Evolutionary conservation across 768 basidiomycete species (phyloP), one percentile per base, ranked within the genome.

Genomic region (Termitomyces titanicus): DNA sequence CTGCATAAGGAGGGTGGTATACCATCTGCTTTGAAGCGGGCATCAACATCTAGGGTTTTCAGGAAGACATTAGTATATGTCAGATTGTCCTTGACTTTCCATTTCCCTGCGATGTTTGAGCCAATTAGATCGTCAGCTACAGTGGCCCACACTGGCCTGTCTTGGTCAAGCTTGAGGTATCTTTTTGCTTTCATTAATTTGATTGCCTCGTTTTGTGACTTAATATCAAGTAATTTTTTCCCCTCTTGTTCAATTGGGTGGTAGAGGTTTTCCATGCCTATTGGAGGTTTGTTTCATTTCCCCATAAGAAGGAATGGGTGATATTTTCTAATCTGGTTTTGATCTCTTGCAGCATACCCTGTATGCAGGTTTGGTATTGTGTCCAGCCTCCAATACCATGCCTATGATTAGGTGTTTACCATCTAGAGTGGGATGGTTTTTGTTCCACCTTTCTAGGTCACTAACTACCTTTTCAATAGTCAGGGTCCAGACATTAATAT

Each of bases 91-190:
- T 47, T 18, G 3, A 47, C n/a, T 34, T 47, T 35, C 17, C 47
- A 33, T 27, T 17, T 33, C 68, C 51, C 52, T 61, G 64, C 10
- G 46, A 50, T 17, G 15, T 29, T 49, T 22, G 3, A 2, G 0
- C 34, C 15, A 3, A 49, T 37, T 7, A 49, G 12, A 1, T 38
- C 15, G 7, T 51, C 39, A 4, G 50, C 50, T 17, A 51, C 4
- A 0, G 5, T 2, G 0, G n/a, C 29, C 50, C 50, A 51, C 18
- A 7, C 17, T 0, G 39, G 39, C 15, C 50, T 42, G 0, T 51
- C 39, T 2, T 4, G 5, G 3, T 11, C 29, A 3, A 29, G 5
- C 0, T 29, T 31, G 3, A 46, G 8, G 18, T 46, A 31, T n/a
- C 25, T 17, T 5, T 24, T 12, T 5, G 17, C n/a, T 24, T 42